Evolutionary conservation across 2,329 filamentous ascomycete species (phyloP), one percentile per base, ranked within the genome.

Genomic region (Mycogone perniciosa): DNA sequence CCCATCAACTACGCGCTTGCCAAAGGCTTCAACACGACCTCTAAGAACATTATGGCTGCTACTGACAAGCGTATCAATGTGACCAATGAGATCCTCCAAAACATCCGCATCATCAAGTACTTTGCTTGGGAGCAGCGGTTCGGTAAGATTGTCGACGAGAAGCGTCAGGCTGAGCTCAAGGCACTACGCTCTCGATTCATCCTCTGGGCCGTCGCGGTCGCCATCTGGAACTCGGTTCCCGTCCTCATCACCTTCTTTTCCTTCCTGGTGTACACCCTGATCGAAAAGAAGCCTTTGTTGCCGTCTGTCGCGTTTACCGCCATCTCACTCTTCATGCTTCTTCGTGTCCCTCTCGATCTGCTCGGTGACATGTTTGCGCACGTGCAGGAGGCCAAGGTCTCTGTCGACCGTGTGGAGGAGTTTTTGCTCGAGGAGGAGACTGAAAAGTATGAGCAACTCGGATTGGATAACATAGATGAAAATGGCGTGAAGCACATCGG

Each of bases 21-120:
- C 9, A 85, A 83, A 62, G 88, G 85, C 41, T 99, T 99, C 71
- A 85, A 85, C 58, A 80, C 78, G 47, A 89, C 89, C 2, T 93
- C 96, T 65, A 95, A 95, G 71, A 81, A 83, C 58, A 97, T 99
- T 62, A 84, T 97, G 72, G 82, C 87, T 47, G 90, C 90, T 20
- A 99, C 93, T 3, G 93, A 99, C 70, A 93, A 93, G 63, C 85
- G 93, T 48, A 97, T 99, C 56, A 89, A 96, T 64, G 86, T 90
- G 4, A 99, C 93, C 5, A 99, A 99, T 66, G 93, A 99, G 69
- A 88, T 97, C 6, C 75, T 99, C 30, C 91, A 95, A 64, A 99
- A 97, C 62, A 97, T 99, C 58, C 84, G 93, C 46, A 96, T 99
- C 66, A 97, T 99, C 80, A 99, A 99, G 66, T 99, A 93, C 69